phyloP scores from a whole-genome alignment of 306 rosid genomes.

The Rosa lucieae region DNA sequence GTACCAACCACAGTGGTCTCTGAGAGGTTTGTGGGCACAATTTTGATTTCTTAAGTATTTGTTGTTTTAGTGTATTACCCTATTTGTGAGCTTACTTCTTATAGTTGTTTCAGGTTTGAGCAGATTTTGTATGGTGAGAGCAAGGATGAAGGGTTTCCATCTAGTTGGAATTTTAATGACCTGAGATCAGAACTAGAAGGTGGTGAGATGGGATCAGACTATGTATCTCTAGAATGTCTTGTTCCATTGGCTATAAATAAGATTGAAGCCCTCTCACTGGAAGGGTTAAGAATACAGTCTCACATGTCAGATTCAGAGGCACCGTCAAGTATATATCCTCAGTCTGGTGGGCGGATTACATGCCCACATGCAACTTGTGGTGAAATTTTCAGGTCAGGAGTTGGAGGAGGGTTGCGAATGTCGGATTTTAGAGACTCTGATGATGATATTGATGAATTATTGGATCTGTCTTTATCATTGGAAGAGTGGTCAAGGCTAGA shows the following conservation, averaged over 20 bases:
- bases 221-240: slow-evolving; percentile 46
- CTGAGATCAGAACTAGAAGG: slow-evolving; percentile 19
- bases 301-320: slow-evolving; percentile 47
- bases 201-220: slow-evolving; percentile 30
- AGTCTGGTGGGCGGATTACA: slow-evolving; percentile 12
- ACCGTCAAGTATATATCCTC: slow-evolving; percentile 45
- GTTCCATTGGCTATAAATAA: slow-evolving; percentile 44
- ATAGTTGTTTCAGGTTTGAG: slow-evolving; percentile 44
- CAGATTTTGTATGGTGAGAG: slow-evolving; percentile 24
- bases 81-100: slow-evolving; percentile 17
- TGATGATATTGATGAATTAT: slow-evolving; percentile 33
- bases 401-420: slow-evolving; percentile 30
- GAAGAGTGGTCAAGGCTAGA: slow-evolving; percentile 75
- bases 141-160: slow-evolving; percentile 35
- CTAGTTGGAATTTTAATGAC: slow-evolving; percentile 13
- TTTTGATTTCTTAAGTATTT: slow-evolving; percentile 11
- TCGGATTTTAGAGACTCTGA: slow-evolving; percentile 21
- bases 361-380: slow-evolving; percentile 13
- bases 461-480: slow-evolving; percentile 55
- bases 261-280: slow-evolving; percentile 58
- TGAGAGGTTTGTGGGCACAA: slow-evolving; percentile 48
- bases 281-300: slow-evolving; percentile 76
- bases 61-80: neutral
- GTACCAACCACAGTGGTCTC: slow-evolving; percentile 11
- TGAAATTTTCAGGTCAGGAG: slow-evolving; percentile 23